A percentile compares a stretch with the other conserved stretches of the same genome.
phyloP scores from a whole-genome alignment of 805 yeast species.

The Candida vaughaniae region DNA sequence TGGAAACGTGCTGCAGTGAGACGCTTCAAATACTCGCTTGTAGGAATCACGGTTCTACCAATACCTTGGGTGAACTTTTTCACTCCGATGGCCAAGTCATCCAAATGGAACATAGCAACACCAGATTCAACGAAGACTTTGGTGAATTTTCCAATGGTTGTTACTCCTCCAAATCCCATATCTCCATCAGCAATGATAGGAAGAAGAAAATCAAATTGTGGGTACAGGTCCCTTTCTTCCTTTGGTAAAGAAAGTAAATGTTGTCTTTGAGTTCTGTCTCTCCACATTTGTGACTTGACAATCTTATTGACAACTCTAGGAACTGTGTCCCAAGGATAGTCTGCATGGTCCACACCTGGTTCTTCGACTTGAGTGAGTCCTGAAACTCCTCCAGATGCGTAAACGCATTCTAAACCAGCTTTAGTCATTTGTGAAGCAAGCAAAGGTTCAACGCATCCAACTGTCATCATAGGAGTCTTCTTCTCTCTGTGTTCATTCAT shows the following conservation, averaged over 20 bases:
- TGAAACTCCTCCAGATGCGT: conserved; percentile 63
- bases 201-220: conserved; percentile 10
- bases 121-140: conserved; percentile 13
- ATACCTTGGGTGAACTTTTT: conserved; percentile 15
- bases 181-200: conserved; percentile 15
- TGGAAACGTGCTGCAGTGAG: conserved; percentile 14
- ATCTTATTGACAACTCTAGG: conserved; percentile 35
- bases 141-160: conserved; percentile 10
- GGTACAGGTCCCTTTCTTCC: conserved; percentile 9
- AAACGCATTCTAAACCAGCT: conserved; percentile 49
- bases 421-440: conserved; percentile 57
- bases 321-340: conserved; percentile 67
- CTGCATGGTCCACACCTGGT: conserved; percentile 66
- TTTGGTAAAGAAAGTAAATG: conserved; percentile 10
- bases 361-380: conserved; percentile 60
- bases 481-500: conserved; percentile 40
- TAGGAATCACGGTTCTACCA: conserved; percentile 14
- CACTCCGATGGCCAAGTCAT: conserved; percentile 15
- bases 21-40: conserved; percentile 13
- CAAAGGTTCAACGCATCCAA: conserved; percentile 63
- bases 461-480: conserved; percentile 50
- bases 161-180: conserved; percentile 16
- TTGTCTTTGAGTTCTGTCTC: conserved; percentile 14
- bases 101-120: conserved; percentile 14
- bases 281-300: conserved; percentile 13